Conservation (phyloP, 345 rosid species). For the Populus euphratica region DNA sequence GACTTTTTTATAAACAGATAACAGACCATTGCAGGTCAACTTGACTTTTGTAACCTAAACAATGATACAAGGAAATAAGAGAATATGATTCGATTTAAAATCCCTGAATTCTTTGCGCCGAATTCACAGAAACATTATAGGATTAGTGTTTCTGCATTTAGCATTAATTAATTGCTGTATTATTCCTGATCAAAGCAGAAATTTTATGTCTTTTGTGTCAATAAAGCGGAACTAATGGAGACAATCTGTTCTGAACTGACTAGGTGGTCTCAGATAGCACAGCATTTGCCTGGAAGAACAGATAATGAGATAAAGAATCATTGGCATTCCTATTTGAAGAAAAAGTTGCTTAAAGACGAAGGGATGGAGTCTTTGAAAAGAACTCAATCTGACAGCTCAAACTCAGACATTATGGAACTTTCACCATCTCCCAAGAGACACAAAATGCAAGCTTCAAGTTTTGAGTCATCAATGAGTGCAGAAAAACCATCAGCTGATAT, state of each 20-base stretch:
- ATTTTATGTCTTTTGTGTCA: not conserved
- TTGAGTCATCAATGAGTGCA: conserved; percentile 18
- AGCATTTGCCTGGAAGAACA: conserved; percentile 86
- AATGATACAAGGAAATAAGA: not conserved
- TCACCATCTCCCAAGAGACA: conserved; percentile 20
- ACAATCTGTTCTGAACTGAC: not conserved
- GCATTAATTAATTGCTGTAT: not conserved
- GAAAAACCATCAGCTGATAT: conserved; percentile 22
- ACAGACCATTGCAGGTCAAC: not conserved
- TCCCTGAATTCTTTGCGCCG: not conserved
- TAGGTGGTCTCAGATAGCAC: conserved; percentile 93
- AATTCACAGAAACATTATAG: not conserved
- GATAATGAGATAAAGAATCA: conserved; percentile 90
- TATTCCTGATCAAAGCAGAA: not conserved
- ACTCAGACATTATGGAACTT: conserved; percentile 6
- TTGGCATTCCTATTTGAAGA: conserved; percentile 90
- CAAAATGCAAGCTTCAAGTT: conserved; percentile 16
- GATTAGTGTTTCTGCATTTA: not conserved
- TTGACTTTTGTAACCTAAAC: not conserved
- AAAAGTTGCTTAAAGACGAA: conserved; percentile 48
- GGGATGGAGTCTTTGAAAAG: conserved; percentile 14
- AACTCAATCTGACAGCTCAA: conserved; percentile 5
- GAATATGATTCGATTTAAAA: not conserved
- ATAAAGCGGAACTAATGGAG: not conserved
- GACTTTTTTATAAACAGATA: not conserved